phyloP scores from a whole-genome alignment of 495 filamentous ascomycete species.

The Trichoderma asperelloides region DNA sequence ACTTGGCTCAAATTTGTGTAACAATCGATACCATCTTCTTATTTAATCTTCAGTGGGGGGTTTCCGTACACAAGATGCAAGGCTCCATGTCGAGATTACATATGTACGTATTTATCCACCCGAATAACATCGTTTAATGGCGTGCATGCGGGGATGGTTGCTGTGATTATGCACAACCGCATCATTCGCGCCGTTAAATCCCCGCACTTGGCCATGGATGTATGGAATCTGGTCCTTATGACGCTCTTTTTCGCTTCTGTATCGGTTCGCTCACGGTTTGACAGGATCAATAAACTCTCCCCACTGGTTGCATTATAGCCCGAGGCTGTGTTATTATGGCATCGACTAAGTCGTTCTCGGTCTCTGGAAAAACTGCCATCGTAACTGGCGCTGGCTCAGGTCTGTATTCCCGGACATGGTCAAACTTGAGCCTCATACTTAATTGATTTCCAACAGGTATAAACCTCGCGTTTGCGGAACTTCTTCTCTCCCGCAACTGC shows the following conservation, averaged over 20 bases:
- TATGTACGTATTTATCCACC: not conserved
- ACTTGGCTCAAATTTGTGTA: too few species aligned
- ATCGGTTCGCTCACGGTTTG: not conserved
- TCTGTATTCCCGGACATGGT: conserved; percentile 20
- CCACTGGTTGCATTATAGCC: too few species aligned
- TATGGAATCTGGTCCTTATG: not conserved
- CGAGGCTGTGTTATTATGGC: not conserved
- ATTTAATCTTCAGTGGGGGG: too few species aligned
- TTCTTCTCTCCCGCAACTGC: conserved; percentile 51
- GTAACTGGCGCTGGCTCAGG: conserved; percentile 65
- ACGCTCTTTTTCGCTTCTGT: not conserved
- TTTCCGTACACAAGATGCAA: too few species aligned
- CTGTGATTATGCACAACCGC: not conserved
- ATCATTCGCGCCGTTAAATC: not conserved
- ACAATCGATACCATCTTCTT: too few species aligned
- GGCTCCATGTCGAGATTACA: not conserved
- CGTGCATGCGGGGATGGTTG: not conserved
- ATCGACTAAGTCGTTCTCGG: conserved; percentile 15
- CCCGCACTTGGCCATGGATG: not conserved
- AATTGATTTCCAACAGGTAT: conserved; percentile 21
- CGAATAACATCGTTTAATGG: not conserved
- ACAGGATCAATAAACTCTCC: not conserved
- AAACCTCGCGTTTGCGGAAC: conserved; percentile 51
- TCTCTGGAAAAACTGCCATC: conserved; percentile 56
- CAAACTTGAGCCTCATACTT: not conserved